These are phyloP conservation scores for Fusarium ramigenum DNA, from an alignment of 2,329 filamentous ascomycete species.

Conservation along the genomic window DNA sequence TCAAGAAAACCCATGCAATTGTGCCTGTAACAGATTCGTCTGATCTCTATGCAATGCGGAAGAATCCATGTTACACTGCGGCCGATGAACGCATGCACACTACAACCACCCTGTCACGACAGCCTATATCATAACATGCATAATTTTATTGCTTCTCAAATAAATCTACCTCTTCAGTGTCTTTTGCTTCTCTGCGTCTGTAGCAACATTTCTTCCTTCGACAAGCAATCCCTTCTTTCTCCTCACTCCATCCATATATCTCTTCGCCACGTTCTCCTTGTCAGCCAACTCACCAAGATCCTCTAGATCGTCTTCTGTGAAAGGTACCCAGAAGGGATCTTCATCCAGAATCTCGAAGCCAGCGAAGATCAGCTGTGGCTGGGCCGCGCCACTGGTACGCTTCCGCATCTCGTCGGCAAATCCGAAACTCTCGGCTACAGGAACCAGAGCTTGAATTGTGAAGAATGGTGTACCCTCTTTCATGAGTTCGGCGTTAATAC, in stretches of 20 bases:
- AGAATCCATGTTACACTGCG: not conserved
- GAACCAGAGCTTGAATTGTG: slow-evolving; percentile 87
- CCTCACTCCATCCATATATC: slow-evolving; percentile 92
- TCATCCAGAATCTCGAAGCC: slow-evolving; percentile 94
- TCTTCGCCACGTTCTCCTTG: slow-evolving; percentile 93
- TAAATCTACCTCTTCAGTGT: slow-evolving; percentile 66
- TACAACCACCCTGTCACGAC: not conserved
- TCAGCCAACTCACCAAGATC: slow-evolving; percentile 95
- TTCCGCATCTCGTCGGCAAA: slow-evolving; percentile 98
- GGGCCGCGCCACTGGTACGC: slow-evolving; percentile 87
- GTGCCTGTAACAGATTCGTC: not conserved
- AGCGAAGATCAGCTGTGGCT: slow-evolving; percentile 91
- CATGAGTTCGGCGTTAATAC: slow-evolving; percentile 88
- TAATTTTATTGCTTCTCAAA: slow-evolving; percentile 14
- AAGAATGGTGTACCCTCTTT: slow-evolving; percentile 97
- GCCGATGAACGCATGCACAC: not conserved
- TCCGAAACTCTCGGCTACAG: slow-evolving; percentile 94
- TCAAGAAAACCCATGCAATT: not conserved
- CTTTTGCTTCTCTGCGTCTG: slow-evolving; percentile 92
- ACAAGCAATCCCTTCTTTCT: slow-evolving; percentile 88
- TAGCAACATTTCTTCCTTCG: slow-evolving; percentile 77
- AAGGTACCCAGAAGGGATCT: slow-evolving; percentile 97
- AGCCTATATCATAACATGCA: slow-evolving; percentile 1
- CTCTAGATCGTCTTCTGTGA: slow-evolving; percentile 95
- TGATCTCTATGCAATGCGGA: not conserved